Evolutionary conservation across 306 rosid species (phyloP).

Genomic region (Malus asiatica): DNA sequence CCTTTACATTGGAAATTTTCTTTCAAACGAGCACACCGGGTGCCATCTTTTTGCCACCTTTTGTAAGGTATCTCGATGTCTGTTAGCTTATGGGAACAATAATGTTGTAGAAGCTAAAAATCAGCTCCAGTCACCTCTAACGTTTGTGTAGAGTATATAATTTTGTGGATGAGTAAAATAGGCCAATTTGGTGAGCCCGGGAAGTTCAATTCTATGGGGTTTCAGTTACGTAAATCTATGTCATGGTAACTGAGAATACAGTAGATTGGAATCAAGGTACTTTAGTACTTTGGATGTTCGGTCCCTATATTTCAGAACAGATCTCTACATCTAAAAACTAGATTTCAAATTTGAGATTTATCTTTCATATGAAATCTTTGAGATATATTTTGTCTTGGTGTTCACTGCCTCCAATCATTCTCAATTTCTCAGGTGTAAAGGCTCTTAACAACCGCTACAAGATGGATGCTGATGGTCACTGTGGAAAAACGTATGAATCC

Average conservation of each 20-base stretch:
- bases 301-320: not conserved
- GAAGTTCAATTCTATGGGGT: not conserved
- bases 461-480: constrained; percentile 49
- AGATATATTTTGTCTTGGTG: not conserved
- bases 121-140: not conserved
- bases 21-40: not conserved
- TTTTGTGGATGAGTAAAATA: not conserved
- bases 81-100: not conserved
- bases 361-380: not conserved
- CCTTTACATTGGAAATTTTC: not conserved
- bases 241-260: not conserved
- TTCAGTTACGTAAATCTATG: not conserved
- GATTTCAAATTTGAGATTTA: not conserved
- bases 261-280: not conserved
- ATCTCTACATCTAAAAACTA: not conserved
- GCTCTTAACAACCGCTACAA: constrained; percentile 65
- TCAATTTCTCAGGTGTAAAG: constrained; percentile 43
- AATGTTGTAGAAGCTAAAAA: not conserved
- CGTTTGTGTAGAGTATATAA: not conserved
- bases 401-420: not conserved
- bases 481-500: constrained; percentile 62
- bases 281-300: not conserved
- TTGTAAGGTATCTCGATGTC: not conserved
- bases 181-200: not conserved
- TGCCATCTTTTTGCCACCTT: not conserved